Percentiles rank a stretch among this genome's conserved stretches.
These are phyloP conservation scores for Phytophthora tentaculata DNA, from an alignment of 352 stramenopile genomes.

Conservation along the genomic window DNA sequence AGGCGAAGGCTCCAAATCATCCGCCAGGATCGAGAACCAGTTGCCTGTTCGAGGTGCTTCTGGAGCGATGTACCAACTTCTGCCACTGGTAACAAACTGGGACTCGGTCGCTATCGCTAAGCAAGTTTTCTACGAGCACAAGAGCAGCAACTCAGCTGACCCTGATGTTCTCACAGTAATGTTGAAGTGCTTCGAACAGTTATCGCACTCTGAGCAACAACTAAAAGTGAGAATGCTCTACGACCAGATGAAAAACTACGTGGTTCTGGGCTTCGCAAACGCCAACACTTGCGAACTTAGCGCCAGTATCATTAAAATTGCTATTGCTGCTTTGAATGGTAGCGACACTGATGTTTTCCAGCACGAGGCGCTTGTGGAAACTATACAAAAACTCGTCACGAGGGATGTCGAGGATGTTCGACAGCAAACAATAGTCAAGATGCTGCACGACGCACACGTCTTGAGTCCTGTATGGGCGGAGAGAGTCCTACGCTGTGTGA, in stretches of 20 bases:
- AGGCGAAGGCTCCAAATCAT: neutral
- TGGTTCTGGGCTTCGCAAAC: conserved; percentile 54
- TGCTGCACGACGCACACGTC: conserved; percentile 54
- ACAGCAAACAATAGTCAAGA: conserved; percentile 57
- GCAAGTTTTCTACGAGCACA: conserved; percentile 77
- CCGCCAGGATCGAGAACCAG: conserved; percentile 25
- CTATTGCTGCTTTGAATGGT: conserved; percentile 15
- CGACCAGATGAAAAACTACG: conserved; percentile 64
- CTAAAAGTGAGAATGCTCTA: conserved; percentile 45
- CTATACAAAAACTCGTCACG: conserved; percentile 54
- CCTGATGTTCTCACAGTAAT: conserved; percentile 56
- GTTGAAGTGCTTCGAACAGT: conserved; percentile 60
- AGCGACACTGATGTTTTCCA: conserved; percentile 43
- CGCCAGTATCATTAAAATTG: conserved; percentile 39
- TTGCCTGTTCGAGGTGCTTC: conserved; percentile 66
- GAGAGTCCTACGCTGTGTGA: conserved; percentile 44
- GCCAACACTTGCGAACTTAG: conserved; percentile 42
- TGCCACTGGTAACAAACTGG: conserved; percentile 55
- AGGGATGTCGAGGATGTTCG: conserved; percentile 64
- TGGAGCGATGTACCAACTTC: conserved; percentile 55
- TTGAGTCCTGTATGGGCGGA: conserved; percentile 30
- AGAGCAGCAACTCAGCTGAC: conserved; percentile 39
- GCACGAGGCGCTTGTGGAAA: conserved; percentile 40
- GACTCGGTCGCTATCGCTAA: conserved; percentile 74
- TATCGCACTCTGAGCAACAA: conserved; percentile 24